Evolutionary conservation across 805 yeast species (phyloP).

Genomic region (Wickerhamomyces ciferrii): DNA sequence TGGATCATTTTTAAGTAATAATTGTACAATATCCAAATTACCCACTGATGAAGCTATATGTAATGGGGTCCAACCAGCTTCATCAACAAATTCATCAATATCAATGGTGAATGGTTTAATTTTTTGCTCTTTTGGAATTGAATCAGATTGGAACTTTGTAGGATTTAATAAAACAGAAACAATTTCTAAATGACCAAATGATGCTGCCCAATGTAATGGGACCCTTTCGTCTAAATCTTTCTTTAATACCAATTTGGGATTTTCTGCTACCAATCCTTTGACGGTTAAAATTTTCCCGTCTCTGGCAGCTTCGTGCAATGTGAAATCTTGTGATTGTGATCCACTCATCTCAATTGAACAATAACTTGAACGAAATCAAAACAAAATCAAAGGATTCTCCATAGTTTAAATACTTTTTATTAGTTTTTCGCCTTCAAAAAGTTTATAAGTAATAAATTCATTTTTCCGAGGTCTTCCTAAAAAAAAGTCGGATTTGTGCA

Average conservation of each 20-base stretch:
- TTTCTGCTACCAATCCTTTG: constrained; percentile 35
- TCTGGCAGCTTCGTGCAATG: constrained; percentile 61
- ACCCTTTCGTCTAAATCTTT: constrained; percentile 74
- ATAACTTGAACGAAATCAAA: too few species aligned
- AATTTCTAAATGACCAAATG: constrained; percentile 50
- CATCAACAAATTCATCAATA: constrained; percentile 64
- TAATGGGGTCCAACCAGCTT: constrained; percentile 82
- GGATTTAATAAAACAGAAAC: constrained; percentile 40
- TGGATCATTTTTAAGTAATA: constrained; percentile 46
- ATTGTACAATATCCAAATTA: constrained; percentile 42
- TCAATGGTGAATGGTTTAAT: constrained; percentile 37
- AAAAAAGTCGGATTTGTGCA: not conserved
- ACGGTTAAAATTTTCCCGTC: constrained; percentile 52
- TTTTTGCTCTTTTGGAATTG: constrained; percentile 4
- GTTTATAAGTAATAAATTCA: not conserved
- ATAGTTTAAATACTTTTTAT: too few species aligned
- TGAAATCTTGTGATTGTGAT: not conserved
- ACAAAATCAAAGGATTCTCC: too few species aligned
- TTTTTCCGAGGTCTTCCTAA: not conserved
- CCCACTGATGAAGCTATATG: constrained; percentile 84
- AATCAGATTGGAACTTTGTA: constrained; percentile 14
- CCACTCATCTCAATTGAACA: too few species aligned
- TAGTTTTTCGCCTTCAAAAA: not conserved
- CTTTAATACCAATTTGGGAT: constrained; percentile 40
- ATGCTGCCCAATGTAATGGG: constrained; percentile 86